Evolutionary conservation across 495 filamentous ascomycete genomes (phyloP).

Genomic region (Penicillium desertorum): DNA sequence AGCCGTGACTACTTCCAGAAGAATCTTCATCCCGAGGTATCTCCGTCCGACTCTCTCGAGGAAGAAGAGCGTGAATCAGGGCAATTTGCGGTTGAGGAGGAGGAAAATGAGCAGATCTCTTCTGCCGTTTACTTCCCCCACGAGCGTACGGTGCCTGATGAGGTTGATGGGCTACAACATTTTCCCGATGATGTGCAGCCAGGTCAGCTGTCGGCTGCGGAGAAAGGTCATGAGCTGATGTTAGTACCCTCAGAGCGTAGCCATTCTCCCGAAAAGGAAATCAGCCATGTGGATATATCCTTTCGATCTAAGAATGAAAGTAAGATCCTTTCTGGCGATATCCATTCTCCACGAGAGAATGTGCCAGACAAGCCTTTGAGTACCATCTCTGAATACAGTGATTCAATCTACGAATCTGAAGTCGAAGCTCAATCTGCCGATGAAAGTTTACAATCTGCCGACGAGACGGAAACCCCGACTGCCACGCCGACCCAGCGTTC

Average conservation of each 20-base stretch:
- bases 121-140: slow-evolving; percentile 94
- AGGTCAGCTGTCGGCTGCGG: slow-evolving; percentile 37
- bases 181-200: slow-evolving; percentile 43
- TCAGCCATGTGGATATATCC: slow-evolving; percentile 59
- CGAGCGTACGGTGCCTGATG: slow-evolving; percentile 51
- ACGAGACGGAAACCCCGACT: slow-evolving; percentile 63
- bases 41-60: slow-evolving; percentile 29
- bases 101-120: slow-evolving; percentile 88
- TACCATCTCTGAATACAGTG: slow-evolving; percentile 41
- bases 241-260: slow-evolving; percentile 35
- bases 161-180: slow-evolving; percentile 42
- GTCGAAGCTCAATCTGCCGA: slow-evolving; percentile 59
- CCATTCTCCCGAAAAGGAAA: slow-evolving; percentile 35
- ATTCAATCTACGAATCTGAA: slow-evolving; percentile 61
- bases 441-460: slow-evolving; percentile 51
- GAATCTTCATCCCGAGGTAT: slow-evolving; percentile 22
- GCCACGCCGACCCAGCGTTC: slow-evolving; percentile 51
- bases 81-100: slow-evolving; percentile 73
- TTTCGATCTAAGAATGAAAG: slow-evolving; percentile 60
- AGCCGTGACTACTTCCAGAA: slow-evolving; percentile 34
- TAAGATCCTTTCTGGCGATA: slow-evolving; percentile 61
- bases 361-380: slow-evolving; percentile 37
- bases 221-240: slow-evolving; percentile 34
- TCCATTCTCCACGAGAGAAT: slow-evolving; percentile 40
- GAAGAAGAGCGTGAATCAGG: slow-evolving; percentile 40